These are phyloP conservation scores for Pleurostoma richardsiae DNA, from an alignment of 2,329 filamentous ascomycete species.

Conservation along the genomic window DNA sequence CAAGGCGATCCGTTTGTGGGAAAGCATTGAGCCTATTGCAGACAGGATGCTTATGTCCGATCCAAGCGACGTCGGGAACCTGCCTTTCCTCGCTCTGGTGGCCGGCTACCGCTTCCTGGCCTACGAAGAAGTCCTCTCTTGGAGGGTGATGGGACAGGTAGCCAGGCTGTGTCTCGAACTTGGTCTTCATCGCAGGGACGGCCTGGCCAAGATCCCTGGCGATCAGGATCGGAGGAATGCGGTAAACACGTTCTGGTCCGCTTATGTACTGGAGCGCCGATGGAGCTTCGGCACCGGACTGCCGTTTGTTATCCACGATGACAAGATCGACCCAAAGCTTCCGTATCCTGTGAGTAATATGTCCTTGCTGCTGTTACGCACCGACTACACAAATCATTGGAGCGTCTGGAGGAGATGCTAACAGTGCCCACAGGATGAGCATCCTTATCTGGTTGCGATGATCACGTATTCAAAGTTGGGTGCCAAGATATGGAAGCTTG, in stretches of 20 bases:
- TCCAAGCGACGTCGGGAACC: slow-evolving; percentile 36
- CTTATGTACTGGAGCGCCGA: slow-evolving; percentile 77
- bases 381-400: too few species aligned
- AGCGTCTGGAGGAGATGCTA: slow-evolving; percentile 4
- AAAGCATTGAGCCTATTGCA: slow-evolving; percentile 67
- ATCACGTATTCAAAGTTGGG: slow-evolving; percentile 77
- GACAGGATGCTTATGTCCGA: slow-evolving; percentile 61
- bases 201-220: slow-evolving; percentile 63
- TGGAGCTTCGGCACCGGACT: slow-evolving; percentile 90
- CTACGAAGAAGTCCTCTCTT: slow-evolving; percentile 81
- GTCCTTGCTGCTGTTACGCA: not conserved
- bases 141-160: slow-evolving; percentile 81
- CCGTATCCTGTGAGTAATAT: slow-evolving; percentile 66
- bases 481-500: slow-evolving; percentile 81
- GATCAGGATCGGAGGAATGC: slow-evolving; percentile 64
- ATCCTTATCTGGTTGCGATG: slow-evolving; percentile 77
- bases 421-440: slow-evolving; percentile 33
- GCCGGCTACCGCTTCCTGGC: slow-evolving; percentile 74
- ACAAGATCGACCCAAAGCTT: slow-evolving; percentile 75
- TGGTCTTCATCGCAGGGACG: slow-evolving; percentile 76
- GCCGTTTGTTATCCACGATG: slow-evolving; percentile 79
- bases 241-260: slow-evolving; percentile 76
- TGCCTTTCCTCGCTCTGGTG: slow-evolving; percentile 47
- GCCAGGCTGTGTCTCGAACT: slow-evolving; percentile 74
- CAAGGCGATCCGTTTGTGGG: slow-evolving; percentile 67